Base-by-base conservation (phyloP, 495 filamentous ascomycete species). In the Halenospora varia region DNA sequence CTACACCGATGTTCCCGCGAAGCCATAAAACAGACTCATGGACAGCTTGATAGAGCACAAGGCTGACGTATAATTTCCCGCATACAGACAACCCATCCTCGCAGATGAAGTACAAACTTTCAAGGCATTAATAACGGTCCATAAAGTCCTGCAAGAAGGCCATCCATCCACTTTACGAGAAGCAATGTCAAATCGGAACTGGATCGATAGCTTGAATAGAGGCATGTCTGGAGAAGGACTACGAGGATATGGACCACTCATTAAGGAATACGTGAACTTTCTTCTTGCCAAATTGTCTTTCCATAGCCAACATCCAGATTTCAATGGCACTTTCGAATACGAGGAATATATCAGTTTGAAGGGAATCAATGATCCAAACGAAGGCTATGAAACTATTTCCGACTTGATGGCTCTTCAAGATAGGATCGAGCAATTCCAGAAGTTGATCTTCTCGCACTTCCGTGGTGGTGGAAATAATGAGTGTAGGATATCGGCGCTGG, bases 271-370 rank as follows among this genome's bases (percentile, higher is more conserved):
- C 66, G 90, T 97, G 58, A 89, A 87, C 70, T 97, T 90, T 74
- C 82, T 98, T 22, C 82, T 95, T 55, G 88, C 93, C 25, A 98
- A 98, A 74, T 77, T 98, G 56, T 79, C 82, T 1, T 98, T 98
- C 78, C 95, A 97, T 72, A 84, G 90, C 59, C 89, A 96, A 60
- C 94, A 98, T 72, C 92, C 91, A 11, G 94, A 96, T 72, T 98
- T 98, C 79, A 97, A 97, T 71, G 94, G 94, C 82, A 85, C 94
- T 23, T 97, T 97, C 66, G 94, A 98, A 68, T 98, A 98, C 62
- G 94, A 97, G 77, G 94, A 98, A 67, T 98, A 98, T 70, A 92
- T 97, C 70, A 96, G 90, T 66, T 78, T 98, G 70, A 97, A 97
- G 75, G 88, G 89, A 3, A 97, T 96, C 75, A 96, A 97, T 72